These are phyloP conservation scores for Phaeolepiota aurea DNA, from an alignment of 768 basidiomycete genomes.

Conservation along the genomic window DNA sequence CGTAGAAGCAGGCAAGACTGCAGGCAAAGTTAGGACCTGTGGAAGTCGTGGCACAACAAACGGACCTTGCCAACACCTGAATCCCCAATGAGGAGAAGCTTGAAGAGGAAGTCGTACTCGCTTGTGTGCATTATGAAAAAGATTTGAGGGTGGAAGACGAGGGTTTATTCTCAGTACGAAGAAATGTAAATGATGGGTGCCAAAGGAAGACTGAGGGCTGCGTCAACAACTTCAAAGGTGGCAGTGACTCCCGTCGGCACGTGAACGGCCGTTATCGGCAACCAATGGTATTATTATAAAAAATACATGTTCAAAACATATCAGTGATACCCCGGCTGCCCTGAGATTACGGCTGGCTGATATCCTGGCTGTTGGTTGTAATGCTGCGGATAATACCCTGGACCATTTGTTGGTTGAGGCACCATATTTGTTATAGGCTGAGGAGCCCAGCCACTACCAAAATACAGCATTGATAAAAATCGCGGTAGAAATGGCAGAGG, in stretches of 20 bases:
- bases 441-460: slow-evolving; percentile 16
- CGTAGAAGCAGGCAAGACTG: slow-evolving; percentile 89
- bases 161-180: slow-evolving; percentile 19
- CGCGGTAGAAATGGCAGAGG: slow-evolving; percentile 11
- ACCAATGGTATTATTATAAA: too few relatives aligned
- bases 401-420: slow-evolving; percentile 1
- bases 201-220: slow-evolving; percentile 20
- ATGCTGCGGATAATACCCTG: slow-evolving; percentile 4
- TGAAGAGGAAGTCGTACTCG: slow-evolving; percentile 95
- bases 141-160: slow-evolving; percentile 12
- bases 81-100: slow-evolving; percentile 91
- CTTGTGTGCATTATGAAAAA: slow-evolving; percentile 68
- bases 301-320: too few relatives aligned
- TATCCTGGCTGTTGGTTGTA: neutral
- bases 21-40: slow-evolving; percentile 13
- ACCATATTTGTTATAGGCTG: slow-evolving; percentile 3
- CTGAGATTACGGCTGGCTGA: too few relatives aligned
- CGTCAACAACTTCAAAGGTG: slow-evolving; percentile 25
- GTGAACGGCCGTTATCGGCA: slow-evolving; percentile 20
- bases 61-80: slow-evolving; percentile 90
- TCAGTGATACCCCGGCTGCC: too few relatives aligned
- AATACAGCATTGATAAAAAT: slow-evolving; percentile 15
- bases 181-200: slow-evolving; percentile 20
- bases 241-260: slow-evolving; percentile 16
- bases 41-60: slow-evolving; percentile 16